phyloP scores from a whole-genome alignment of 345 rosid species.

The Hibiscus syriacus region DNA sequence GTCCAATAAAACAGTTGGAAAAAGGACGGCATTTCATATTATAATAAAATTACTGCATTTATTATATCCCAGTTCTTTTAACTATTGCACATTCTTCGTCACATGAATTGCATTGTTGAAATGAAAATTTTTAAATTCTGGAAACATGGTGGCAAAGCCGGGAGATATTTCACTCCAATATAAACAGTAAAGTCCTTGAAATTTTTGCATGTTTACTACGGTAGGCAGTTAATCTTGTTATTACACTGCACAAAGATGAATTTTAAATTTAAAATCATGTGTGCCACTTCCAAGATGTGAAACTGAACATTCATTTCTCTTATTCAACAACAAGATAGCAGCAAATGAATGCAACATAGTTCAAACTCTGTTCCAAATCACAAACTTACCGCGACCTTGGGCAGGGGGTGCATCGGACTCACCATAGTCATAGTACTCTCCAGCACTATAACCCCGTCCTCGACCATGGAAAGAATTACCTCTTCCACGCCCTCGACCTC shows the following conservation, averaged over 20 bases:
- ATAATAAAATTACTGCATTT: not conserved
- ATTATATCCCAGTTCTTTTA: not conserved
- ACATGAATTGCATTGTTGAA: not conserved
- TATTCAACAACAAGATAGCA: not conserved
- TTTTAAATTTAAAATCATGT: not conserved
- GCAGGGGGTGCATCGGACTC: too few species aligned
- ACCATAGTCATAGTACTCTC: constrained; percentile 25
- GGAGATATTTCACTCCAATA: not conserved
- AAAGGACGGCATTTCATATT: not conserved
- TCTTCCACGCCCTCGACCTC: constrained; percentile 24
- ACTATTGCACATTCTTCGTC: too few species aligned
- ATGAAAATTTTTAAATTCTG: not conserved
- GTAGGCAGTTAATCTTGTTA: too few species aligned
- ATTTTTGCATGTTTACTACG: not conserved
- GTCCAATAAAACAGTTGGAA: not conserved
- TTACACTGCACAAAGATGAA: too few species aligned
- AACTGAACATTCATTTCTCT: not conserved
- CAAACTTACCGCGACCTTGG: constrained; percentile 22
- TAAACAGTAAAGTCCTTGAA: too few species aligned
- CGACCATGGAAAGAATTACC: constrained; percentile 18
- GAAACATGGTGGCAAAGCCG: not conserved
- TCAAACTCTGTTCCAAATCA: not conserved
- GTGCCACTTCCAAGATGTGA: not conserved
- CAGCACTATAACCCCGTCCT: constrained; percentile 23
- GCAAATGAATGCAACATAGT: not conserved